Evolutionary conservation across 1,284 basidiomycete genomes (phyloP).

Genomic region (Fomitopsis betulina): DNA sequence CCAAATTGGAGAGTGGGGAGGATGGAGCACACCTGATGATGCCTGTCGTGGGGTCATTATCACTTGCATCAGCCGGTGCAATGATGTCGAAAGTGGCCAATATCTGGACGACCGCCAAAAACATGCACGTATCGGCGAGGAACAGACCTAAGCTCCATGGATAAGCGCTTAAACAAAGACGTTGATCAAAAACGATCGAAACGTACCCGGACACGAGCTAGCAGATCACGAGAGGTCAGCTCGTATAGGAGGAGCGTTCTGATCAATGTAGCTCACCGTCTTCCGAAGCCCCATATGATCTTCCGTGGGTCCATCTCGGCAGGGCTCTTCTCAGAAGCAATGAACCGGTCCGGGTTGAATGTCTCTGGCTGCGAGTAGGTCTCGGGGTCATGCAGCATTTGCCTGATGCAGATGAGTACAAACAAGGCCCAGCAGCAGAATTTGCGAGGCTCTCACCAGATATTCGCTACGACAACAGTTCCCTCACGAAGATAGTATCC

Average conservation of each 20-base stretch:
- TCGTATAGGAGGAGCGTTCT: background rate
- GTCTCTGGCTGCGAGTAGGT: slow-evolving; percentile 18
- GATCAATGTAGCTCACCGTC: slow-evolving; percentile 27
- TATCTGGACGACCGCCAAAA: background rate
- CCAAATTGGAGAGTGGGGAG: background rate
- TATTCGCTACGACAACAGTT: background rate
- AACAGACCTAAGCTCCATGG: background rate
- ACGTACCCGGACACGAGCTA: background rate
- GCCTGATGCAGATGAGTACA: slow-evolving; percentile 9
- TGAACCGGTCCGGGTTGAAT: slow-evolving; percentile 22
- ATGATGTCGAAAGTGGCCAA: background rate
- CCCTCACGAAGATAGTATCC: slow-evolving; percentile 1
- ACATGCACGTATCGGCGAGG: background rate
- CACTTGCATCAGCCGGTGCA: background rate
- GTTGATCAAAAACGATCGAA: background rate
- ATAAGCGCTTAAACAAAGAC: background rate
- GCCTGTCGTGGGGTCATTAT: background rate
- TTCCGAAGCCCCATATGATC: slow-evolving; percentile 22
- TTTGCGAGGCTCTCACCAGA: background rate
- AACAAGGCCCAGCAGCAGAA: background rate
- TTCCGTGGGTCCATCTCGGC: slow-evolving; percentile 22
- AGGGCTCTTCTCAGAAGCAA: slow-evolving; percentile 13
- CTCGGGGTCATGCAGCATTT: slow-evolving; percentile 19
- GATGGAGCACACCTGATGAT: background rate
- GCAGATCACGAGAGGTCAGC: too few species aligned